A percentile compares a stretch with the other conserved stretches of the same genome.
Conservation (phyloP, 2,329 filamentous ascomycete species). For the Alternaria longipes region DNA sequence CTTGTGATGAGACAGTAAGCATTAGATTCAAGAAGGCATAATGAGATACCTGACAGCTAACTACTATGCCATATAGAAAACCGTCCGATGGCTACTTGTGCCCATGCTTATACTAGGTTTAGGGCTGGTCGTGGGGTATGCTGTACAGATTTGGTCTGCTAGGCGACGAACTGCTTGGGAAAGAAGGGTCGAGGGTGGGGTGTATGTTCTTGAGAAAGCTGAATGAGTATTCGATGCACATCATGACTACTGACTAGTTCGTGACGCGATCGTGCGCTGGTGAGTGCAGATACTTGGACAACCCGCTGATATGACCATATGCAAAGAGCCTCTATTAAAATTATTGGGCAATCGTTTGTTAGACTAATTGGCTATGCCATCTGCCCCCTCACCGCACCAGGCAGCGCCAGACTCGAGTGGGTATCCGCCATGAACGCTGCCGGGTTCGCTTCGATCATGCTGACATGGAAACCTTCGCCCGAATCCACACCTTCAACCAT, state of each 20-base stretch:
- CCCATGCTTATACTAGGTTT: background rate
- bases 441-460: conserved; percentile 62
- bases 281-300: background rate
- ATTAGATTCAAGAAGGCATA: background rate
- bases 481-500: conserved; percentile 58
- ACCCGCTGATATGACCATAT: background rate
- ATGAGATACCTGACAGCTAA: background rate
- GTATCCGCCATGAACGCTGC: conserved; percentile 63
- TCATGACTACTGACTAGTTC: background rate
- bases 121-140: background rate
- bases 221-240: background rate
- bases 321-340: background rate
- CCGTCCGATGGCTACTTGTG: background rate
- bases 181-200: background rate
- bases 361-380: conserved; percentile 17
- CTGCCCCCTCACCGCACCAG: conserved; percentile 65
- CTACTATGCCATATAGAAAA: background rate
- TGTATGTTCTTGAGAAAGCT: background rate
- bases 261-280: background rate
- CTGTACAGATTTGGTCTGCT: background rate
- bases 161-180: background rate
- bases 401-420: conserved; percentile 61
- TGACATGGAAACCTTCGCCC: conserved; percentile 60
- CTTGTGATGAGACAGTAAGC: conserved; percentile 1
- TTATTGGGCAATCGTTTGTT: background rate